These are phyloP conservation scores for Salix koriyanagi DNA, from an alignment of 345 rosid species.

Conservation along the genomic window DNA sequence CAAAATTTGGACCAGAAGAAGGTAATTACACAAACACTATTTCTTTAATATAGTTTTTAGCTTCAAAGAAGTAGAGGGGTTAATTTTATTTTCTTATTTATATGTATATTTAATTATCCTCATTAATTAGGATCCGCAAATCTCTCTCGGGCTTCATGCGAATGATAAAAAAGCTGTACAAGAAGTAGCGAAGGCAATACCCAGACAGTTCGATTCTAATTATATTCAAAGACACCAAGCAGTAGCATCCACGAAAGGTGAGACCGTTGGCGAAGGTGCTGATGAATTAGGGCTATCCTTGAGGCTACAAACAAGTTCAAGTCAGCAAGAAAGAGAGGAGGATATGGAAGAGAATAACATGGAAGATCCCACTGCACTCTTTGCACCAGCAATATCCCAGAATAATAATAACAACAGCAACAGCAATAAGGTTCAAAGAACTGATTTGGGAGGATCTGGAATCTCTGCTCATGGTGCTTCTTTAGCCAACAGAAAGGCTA, in stretches of 20 bases:
- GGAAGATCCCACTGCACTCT: slow-evolving; percentile 2
- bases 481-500: slow-evolving; percentile 44
- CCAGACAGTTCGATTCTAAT: neutral
- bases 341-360: slow-evolving; percentile 5
- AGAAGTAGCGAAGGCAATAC: slow-evolving; percentile 9
- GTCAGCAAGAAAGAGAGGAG: slow-evolving; percentile 3
- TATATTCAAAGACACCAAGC: neutral
- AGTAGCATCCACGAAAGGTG: neutral
- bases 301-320: slow-evolving; percentile 26
- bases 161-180: slow-evolving; percentile 12
- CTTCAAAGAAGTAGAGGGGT: neutral
- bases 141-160: slow-evolving; percentile 30
- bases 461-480: slow-evolving; percentile 31
- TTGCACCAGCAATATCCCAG: neutral
- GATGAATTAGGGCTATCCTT: slow-evolving; percentile 47
- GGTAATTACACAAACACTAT: slow-evolving; percentile 1
- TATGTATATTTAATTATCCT: neutral
- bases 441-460: slow-evolving; percentile 21
- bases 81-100: too few species aligned
- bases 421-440: slow-evolving; percentile 27
- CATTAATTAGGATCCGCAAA: slow-evolving; percentile 25
- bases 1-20: slow-evolving; percentile 29
- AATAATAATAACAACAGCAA: neutral
- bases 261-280: neutral
- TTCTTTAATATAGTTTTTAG: neutral